Evolutionary conservation across 768 basidiomycete genomes (phyloP).

Genomic region (Psilocybe tampanensis): DNA sequence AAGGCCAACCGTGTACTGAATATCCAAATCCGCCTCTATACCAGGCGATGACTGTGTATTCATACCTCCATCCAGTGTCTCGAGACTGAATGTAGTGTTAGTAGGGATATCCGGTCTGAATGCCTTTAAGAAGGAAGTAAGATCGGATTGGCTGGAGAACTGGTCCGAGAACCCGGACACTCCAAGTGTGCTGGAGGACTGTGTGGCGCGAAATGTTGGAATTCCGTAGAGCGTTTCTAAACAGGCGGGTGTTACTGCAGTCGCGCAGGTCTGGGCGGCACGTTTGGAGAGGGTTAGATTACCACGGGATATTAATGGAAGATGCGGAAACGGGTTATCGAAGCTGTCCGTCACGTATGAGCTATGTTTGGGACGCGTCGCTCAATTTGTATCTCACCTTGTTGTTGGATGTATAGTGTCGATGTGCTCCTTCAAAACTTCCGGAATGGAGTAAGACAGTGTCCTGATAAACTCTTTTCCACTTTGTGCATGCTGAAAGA

Average conservation of each 20-base stretch:
- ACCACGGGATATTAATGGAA: conserved; percentile 14
- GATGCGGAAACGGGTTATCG: conserved; percentile 20
- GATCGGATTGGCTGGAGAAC: conserved; percentile 32
- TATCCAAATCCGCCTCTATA: conserved; percentile 36
- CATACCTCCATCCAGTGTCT: conserved; percentile 37
- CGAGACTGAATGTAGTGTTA: conserved; percentile 33
- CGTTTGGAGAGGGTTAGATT: conserved; percentile 1
- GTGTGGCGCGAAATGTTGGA: conserved; percentile 30
- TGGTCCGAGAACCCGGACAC: conserved; percentile 36
- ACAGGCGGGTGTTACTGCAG: conserved; percentile 33
- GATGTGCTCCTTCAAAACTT: conserved; percentile 37
- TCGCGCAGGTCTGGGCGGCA: conserved; percentile 24
- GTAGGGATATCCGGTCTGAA: conserved; percentile 33
- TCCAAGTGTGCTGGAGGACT: conserved; percentile 27
- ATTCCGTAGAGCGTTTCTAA: conserved; percentile 37
- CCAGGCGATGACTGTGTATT: conserved; percentile 31
- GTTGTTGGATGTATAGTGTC: conserved; percentile 41
- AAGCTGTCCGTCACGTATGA: conserved; percentile 3
- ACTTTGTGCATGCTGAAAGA: conserved; percentile 38
- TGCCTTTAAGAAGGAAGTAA: conserved; percentile 23
- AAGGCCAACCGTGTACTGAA: conserved; percentile 38
- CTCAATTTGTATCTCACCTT: too few relatives aligned
- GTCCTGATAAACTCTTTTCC: conserved; percentile 38
- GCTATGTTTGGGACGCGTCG: too few relatives aligned
- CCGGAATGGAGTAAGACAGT: conserved; percentile 35